Conservation (phyloP, 2,329 filamentous ascomycete species). For the Arthrocladium fulminans region DNA sequence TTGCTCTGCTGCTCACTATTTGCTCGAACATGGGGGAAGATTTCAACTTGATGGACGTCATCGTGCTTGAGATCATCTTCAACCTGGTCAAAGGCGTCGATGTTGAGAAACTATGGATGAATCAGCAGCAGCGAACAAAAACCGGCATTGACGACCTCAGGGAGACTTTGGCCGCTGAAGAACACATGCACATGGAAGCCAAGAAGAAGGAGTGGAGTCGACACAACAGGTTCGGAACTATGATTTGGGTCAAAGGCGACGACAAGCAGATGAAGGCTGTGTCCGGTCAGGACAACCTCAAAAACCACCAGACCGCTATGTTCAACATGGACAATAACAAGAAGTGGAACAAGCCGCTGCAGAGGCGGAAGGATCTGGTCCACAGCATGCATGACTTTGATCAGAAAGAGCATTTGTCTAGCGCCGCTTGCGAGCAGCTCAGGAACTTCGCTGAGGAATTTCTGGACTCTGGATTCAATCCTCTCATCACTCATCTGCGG, state of each 20-base stretch:
- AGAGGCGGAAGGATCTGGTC: conserved; percentile 52
- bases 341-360: conserved; percentile 74
- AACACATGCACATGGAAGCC: conserved; percentile 68
- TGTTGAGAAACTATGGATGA: conserved; percentile 74
- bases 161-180: conserved; percentile 69
- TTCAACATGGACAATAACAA: conserved; percentile 87
- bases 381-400: conserved; percentile 63
- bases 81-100: conserved; percentile 87
- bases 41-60: conserved; percentile 77
- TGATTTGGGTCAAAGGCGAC: conserved; percentile 90
- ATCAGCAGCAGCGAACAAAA: conserved; percentile 60
- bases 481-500: conserved; percentile 72
- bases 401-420: conserved; percentile 58
- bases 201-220: conserved; percentile 71
- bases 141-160: conserved; percentile 66
- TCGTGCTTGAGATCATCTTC: conserved; percentile 86
- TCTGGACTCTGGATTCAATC: conserved; percentile 90
- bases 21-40: conserved; percentile 91
- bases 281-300: conserved; percentile 77
- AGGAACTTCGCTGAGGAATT: conserved; percentile 84
- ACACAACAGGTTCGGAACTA: conserved; percentile 91
- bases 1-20: conserved; percentile 73
- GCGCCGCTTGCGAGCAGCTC: conserved; percentile 65
- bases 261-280: conserved; percentile 77
- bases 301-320: conserved; percentile 61